Conservation (phyloP, 1,284 basidiomycete genomes). For the Sporisorium exsertum region DNA sequence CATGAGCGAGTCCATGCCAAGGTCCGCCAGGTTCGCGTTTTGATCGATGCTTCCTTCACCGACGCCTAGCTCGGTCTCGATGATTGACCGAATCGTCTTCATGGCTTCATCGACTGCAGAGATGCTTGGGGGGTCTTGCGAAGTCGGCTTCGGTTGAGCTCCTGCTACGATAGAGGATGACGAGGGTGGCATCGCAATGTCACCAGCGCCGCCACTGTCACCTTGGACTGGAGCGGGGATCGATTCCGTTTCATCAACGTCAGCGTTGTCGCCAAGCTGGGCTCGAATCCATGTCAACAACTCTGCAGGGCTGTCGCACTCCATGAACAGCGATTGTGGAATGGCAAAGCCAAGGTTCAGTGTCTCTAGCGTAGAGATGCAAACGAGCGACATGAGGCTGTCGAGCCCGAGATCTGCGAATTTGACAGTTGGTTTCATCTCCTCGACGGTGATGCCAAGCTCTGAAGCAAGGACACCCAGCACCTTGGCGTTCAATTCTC, state of each 20-base stretch:
- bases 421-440: slow-evolving; percentile 35
- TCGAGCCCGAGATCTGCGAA: slow-evolving; percentile 52
- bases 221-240: not conserved
- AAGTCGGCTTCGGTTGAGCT: not conserved
- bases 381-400: slow-evolving; percentile 52
- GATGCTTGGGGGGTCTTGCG: not conserved
- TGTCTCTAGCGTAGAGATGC: slow-evolving; percentile 44
- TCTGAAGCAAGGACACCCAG: slow-evolving; percentile 36
- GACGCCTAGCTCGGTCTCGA: slow-evolving; percentile 50
- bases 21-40: slow-evolving; percentile 40
- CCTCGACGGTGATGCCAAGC: slow-evolving; percentile 33
- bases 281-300: slow-evolving; percentile 33
- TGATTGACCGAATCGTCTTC: slow-evolving; percentile 20
- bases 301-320: slow-evolving; percentile 40
- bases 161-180: not conserved
- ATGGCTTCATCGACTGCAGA: slow-evolving; percentile 17
- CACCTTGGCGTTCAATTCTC: slow-evolving; percentile 19
- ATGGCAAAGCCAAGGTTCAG: slow-evolving; percentile 35
- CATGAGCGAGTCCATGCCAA: slow-evolving; percentile 58
- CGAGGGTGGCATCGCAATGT: not conserved
- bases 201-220: not conserved
- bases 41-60: slow-evolving; percentile 23
- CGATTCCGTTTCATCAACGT: not conserved
- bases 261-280: slow-evolving; percentile 19
- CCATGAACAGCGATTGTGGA: slow-evolving; percentile 50